phyloP scores from a whole-genome alignment of 306 rosid species.

The Trichosanthes truncata region DNA sequence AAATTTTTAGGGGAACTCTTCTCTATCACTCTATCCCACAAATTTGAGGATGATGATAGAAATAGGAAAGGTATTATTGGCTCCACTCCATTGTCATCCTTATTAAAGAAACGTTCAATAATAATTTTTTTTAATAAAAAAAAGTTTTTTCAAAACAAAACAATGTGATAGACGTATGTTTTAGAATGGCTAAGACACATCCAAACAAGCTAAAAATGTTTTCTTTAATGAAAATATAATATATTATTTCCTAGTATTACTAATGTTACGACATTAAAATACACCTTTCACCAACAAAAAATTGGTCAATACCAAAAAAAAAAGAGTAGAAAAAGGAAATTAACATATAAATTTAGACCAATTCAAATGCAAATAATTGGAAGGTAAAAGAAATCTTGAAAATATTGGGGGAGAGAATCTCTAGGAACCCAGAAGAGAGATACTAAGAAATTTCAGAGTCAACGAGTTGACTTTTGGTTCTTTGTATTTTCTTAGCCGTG shows the following conservation, averaged over 20 bases:
- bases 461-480: background rate
- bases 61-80: no score
- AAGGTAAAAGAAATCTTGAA: background rate
- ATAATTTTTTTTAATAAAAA: no score
- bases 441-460: background rate
- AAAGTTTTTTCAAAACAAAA: background rate
- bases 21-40: background rate
- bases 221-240: no score
- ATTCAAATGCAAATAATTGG: slow-evolving; percentile 1
- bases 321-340: background rate
- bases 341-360: background rate
- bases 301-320: background rate
- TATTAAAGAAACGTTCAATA: background rate
- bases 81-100: no score
- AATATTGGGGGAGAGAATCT: background rate
- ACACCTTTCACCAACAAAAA: background rate
- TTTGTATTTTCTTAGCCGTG: background rate
- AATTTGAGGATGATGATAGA: background rate
- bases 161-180: background rate
- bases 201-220: no score
- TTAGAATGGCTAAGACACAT: no score
- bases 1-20: no score
- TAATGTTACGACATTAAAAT: background rate
- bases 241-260: no score
- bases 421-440: background rate